Percentiles rank a stretch among this genome's conserved stretches.
Evolutionary conservation across 2,329 filamentous ascomycete genomes (phyloP).

Genomic region (Ophiocordyceps camponoti-floridani): DNA sequence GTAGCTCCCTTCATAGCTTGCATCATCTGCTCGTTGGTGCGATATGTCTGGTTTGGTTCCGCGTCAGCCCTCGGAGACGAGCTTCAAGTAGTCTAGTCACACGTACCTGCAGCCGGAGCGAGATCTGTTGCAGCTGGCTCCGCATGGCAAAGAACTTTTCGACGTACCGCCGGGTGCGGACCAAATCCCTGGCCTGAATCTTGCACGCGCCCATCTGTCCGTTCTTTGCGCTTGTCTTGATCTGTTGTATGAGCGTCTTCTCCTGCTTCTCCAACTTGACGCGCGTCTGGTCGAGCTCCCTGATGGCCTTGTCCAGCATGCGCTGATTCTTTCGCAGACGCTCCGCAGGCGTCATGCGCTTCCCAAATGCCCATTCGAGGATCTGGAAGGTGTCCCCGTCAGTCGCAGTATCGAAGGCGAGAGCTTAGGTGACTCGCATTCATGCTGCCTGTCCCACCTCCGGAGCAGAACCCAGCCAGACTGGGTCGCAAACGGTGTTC

Average conservation of each 20-base stretch:
- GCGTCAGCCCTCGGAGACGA: slow-evolving; percentile 2
- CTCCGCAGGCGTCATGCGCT: slow-evolving; percentile 94
- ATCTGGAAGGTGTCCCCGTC: slow-evolving; percentile 37
- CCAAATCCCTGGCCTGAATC: slow-evolving; percentile 94
- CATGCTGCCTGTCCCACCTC: slow-evolving; percentile 22
- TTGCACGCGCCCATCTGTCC: slow-evolving; percentile 97
- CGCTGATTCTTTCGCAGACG: slow-evolving; percentile 86
- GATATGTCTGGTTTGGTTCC: slow-evolving; percentile 50
- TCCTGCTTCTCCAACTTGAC: slow-evolving; percentile 97
- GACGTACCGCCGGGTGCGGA: slow-evolving; percentile 81
- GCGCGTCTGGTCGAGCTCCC: slow-evolving; percentile 86
- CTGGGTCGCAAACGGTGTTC: background rate
- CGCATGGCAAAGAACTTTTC: slow-evolving; percentile 99
- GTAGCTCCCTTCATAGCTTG: slow-evolving; percentile 98
- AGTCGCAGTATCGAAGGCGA: slow-evolving; percentile 3
- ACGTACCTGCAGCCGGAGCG: slow-evolving; percentile 75
- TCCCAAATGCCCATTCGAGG: slow-evolving; percentile 97
- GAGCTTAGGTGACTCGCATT: slow-evolving; percentile 27
- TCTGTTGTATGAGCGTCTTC: slow-evolving; percentile 88
- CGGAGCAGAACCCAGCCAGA: background rate
- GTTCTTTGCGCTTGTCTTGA: slow-evolving; percentile 97
- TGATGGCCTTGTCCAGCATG: slow-evolving; percentile 90
- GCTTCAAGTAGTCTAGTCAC: too few relatives aligned
- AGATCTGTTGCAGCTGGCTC: slow-evolving; percentile 92
- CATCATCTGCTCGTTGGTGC: slow-evolving; percentile 99